phyloP scores from a whole-genome alignment of 805 yeast genomes.

The Cyberlindnera mycetangii region DNA sequence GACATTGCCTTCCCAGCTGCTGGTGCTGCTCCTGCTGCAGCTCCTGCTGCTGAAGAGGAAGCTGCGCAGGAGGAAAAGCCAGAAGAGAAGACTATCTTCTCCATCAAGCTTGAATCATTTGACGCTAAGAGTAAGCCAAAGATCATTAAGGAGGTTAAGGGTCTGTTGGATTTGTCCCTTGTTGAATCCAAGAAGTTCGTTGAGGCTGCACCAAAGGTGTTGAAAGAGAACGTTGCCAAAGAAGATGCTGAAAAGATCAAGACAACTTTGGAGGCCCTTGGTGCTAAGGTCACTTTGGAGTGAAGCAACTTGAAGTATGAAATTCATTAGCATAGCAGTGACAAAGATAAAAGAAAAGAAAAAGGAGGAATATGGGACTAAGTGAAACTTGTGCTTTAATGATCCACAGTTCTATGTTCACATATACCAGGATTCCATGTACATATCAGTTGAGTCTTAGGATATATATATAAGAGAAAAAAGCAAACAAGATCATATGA shows the following conservation, averaged over 20 bases:
- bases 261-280: slow-evolving; percentile 86
- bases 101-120: slow-evolving; percentile 87
- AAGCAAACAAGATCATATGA: too few species aligned
- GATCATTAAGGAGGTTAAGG: slow-evolving; percentile 95
- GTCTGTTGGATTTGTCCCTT: slow-evolving; percentile 82
- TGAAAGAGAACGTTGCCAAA: slow-evolving; percentile 94
- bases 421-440: slow-evolving; percentile 1
- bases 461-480: background rate
- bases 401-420: background rate
- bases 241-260: slow-evolving; percentile 98
- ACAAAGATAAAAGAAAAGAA: background rate
- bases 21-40: slow-evolving; percentile 58
- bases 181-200: slow-evolving; percentile 98
- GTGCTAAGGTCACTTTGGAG: slow-evolving; percentile 91
- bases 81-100: slow-evolving; percentile 91
- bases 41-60: slow-evolving; percentile 68
- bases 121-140: slow-evolving; percentile 96
- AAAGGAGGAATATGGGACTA: background rate
- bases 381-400: too few species aligned
- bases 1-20: slow-evolving; percentile 84
- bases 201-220: slow-evolving; percentile 93
- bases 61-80: slow-evolving; percentile 72
- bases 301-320: slow-evolving; percentile 33
- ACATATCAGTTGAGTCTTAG: slow-evolving; percentile 1
- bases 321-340: background rate